Evolutionary conservation across 805 yeast species (phyloP).

Genomic region (Isabelozyma heimii): DNA sequence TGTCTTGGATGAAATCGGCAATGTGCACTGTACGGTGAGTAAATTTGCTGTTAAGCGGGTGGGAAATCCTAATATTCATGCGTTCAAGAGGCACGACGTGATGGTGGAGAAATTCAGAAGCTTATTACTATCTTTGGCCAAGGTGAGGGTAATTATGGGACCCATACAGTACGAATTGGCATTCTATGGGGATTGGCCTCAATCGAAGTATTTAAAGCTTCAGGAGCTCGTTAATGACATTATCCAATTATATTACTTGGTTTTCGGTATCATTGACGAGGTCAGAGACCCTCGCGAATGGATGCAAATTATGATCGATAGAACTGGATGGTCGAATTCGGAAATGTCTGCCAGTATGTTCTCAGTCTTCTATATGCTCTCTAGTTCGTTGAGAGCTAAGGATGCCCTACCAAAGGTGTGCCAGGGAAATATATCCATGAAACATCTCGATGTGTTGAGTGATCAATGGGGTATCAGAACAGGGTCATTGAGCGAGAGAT

Average conservation of each 20-base stretch:
- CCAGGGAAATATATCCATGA: slow-evolving; percentile 25
- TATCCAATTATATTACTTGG: slow-evolving; percentile 21
- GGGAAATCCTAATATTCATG: slow-evolving; percentile 16
- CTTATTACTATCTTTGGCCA: slow-evolving; percentile 16
- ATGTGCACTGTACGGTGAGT: slow-evolving; percentile 25
- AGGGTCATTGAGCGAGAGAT: slow-evolving; percentile 21
- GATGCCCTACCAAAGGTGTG: slow-evolving; percentile 30
- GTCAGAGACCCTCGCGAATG: slow-evolving; percentile 24
- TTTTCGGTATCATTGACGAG: slow-evolving; percentile 20
- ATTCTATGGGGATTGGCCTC: slow-evolving; percentile 31
- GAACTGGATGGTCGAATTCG: slow-evolving; percentile 29
- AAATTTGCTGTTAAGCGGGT: slow-evolving; percentile 22
- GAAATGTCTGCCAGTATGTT: slow-evolving; percentile 27
- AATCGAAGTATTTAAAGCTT: slow-evolving; percentile 18
- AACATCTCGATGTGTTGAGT: slow-evolving; percentile 24
- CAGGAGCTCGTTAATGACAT: slow-evolving; percentile 21
- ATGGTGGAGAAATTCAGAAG: slow-evolving; percentile 16
- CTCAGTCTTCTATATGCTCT: slow-evolving; percentile 26
- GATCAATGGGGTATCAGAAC: slow-evolving; percentile 25
- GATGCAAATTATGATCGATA: slow-evolving; percentile 20
- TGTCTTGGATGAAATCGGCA: slow-evolving; percentile 22
- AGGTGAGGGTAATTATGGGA: slow-evolving; percentile 17
- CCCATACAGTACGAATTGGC: slow-evolving; percentile 28
- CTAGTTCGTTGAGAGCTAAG: slow-evolving; percentile 22
- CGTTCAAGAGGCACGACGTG: slow-evolving; percentile 18